phyloP scores from a whole-genome alignment of 371 early-diverging fungal genomes.

The Rhizopus sp. region DNA sequence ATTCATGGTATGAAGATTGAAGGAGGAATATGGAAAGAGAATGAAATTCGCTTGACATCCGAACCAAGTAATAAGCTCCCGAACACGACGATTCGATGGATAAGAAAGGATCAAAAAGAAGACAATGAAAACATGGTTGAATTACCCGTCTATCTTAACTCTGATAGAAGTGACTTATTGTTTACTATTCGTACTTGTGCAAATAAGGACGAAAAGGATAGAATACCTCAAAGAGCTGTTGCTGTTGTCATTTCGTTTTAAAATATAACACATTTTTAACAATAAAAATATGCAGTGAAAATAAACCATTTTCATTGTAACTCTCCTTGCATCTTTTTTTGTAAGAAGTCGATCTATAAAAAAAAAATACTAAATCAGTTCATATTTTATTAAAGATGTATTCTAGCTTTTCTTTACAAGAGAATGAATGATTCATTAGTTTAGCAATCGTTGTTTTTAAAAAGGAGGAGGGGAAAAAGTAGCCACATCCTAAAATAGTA shows the following conservation, averaged over 20 bases:
- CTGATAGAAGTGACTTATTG: conserved; percentile 75
- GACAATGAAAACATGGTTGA: conserved; percentile 27
- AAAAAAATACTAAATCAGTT: too few species aligned
- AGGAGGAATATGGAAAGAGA: conserved; percentile 66
- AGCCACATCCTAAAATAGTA: too few species aligned
- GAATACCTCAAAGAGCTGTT: conserved; percentile 76
- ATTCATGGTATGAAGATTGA: conserved; percentile 63
- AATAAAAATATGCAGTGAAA: too few species aligned
- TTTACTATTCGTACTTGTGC: conserved; percentile 65
- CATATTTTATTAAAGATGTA: too few species aligned
- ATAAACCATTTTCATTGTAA: too few species aligned
- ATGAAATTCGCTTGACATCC: conserved; percentile 56
- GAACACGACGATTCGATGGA: conserved; percentile 53
- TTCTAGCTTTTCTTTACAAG: too few species aligned
- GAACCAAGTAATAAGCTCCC: conserved; percentile 49
- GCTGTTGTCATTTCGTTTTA: conserved; percentile 64
- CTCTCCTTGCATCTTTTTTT: too few species aligned
- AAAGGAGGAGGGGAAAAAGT: too few species aligned
- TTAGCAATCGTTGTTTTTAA: too few species aligned
- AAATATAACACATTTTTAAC: background rate
- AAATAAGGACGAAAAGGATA: conserved; percentile 38
- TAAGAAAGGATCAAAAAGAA: conserved; percentile 30
- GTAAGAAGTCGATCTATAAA: too few species aligned
- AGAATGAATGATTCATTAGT: too few species aligned
- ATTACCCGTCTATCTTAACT: conserved; percentile 86